Percentiles rank a stretch among this genome's conserved stretches.
Evolutionary conservation across 176 grass and related monocot species (phyloP).

Genomic region (Ananas comosus): DNA sequence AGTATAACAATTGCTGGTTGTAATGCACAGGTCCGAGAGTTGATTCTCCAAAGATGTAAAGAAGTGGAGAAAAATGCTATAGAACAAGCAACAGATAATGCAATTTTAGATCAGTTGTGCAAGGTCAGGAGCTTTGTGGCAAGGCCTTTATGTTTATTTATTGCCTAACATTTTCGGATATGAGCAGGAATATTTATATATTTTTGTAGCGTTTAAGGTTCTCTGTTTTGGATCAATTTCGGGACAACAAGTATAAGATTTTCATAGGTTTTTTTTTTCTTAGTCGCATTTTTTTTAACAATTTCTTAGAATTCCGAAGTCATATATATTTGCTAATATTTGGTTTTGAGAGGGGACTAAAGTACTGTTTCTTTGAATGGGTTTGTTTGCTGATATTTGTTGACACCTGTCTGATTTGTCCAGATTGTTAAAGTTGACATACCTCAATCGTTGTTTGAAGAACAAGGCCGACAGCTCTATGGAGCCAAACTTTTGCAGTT

Average conservation of each 20-base stretch:
- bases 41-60: conserved; percentile 80
- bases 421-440: conserved; percentile 92
- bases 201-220: no score
- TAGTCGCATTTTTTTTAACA: not conserved
- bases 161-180: not conserved
- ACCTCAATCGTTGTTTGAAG: conserved; percentile 84
- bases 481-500: conserved; percentile 83
- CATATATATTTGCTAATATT: not conserved
- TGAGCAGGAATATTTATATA: no score
- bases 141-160: conserved; percentile 19
- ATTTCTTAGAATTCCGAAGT: not conserved
- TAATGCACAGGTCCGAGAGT: conserved; percentile 47
- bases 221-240: not conserved
- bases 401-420: conserved; percentile 21
- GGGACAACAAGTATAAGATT: not conserved
- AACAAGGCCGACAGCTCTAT: conserved; percentile 93
- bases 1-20: conserved; percentile 3
- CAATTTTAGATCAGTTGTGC: conserved; percentile 81
- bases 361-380: no score
- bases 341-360: no score
- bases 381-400: not conserved
- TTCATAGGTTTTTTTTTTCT: not conserved
- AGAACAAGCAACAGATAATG: conserved; percentile 96
- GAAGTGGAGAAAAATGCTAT: conserved; percentile 91
- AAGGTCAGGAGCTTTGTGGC: conserved; percentile 36